A percentile compares a stretch with the other conserved stretches of the same genome.
Conservation (phyloP, 2,329 filamentous ascomycete genomes). For the Colletotrichum zoysiae region DNA sequence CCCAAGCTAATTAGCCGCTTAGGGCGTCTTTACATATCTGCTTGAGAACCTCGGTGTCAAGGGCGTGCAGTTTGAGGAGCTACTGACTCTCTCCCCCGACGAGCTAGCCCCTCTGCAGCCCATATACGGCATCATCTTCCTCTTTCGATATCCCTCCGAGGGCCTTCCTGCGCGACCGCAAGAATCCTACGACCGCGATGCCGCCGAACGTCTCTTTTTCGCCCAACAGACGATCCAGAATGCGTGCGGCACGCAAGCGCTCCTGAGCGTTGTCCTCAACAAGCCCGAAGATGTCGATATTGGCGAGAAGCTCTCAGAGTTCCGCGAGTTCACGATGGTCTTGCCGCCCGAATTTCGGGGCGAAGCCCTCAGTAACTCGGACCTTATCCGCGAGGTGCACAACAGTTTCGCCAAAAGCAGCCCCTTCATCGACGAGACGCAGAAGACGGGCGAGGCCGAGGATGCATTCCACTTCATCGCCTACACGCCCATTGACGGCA, state of each 20-base stretch:
- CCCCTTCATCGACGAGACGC: constrained; percentile 93
- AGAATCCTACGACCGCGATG: constrained; percentile 76
- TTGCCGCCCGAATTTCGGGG: constrained; percentile 81
- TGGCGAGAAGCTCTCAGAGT: constrained; percentile 77
- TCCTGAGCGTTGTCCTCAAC: constrained; percentile 92
- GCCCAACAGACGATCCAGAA: constrained; percentile 98
- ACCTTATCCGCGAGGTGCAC: constrained; percentile 82
- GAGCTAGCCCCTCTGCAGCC: constrained; percentile 78
- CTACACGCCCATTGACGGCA: constrained; percentile 84
- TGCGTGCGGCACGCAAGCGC: constrained; percentile 95
- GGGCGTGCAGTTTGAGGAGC: constrained; percentile 96
- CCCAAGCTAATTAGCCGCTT: constrained; percentile 14
- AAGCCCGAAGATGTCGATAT: constrained; percentile 79
- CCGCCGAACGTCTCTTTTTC: constrained; percentile 87
- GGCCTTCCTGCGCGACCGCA: constrained; percentile 59
- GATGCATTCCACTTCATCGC: constrained; percentile 99
- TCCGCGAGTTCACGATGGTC: constrained; percentile 88
- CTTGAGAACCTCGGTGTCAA: constrained; percentile 92
- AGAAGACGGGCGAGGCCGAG: constrained; percentile 77
- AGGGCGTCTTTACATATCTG: constrained; percentile 97
- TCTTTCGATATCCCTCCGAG: constrained; percentile 94
- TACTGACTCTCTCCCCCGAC: constrained; percentile 87
- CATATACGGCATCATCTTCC: constrained; percentile 96
- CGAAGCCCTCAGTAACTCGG: constrained; percentile 72
- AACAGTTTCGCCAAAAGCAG: constrained; percentile 91